Percentiles rank a stretch among this genome's conserved stretches.
These are phyloP conservation scores for Cryphonectria japonica DNA, from an alignment of 2,329 filamentous ascomycete genomes.

Conservation along the genomic window DNA sequence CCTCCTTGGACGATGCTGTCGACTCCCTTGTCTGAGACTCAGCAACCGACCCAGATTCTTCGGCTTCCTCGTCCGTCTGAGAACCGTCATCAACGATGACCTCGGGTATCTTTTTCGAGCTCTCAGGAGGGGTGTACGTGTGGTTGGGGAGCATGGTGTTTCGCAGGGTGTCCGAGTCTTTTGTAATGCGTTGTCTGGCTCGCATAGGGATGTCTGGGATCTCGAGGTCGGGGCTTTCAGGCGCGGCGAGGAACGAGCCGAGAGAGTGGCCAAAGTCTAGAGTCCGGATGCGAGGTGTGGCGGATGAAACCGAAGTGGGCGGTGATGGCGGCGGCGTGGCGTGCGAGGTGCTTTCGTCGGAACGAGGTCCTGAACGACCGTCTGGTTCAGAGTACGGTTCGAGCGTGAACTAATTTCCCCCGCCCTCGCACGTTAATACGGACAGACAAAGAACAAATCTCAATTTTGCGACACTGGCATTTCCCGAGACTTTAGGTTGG, in stretches of 20 bases:
- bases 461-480: neutral
- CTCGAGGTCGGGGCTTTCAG: slow-evolving; percentile 30
- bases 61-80: slow-evolving; percentile 14
- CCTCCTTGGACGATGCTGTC: slow-evolving; percentile 21
- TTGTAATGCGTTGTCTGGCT: slow-evolving; percentile 29
- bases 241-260: slow-evolving; percentile 27
- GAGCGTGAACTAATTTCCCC: slow-evolving; percentile 23
- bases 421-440: slow-evolving; percentile 16
- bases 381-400: slow-evolving; percentile 27
- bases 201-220: slow-evolving; percentile 31
- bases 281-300: slow-evolving; percentile 35
- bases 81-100: slow-evolving; percentile 19
- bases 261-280: slow-evolving; percentile 33
- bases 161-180: slow-evolving; percentile 34
- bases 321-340: slow-evolving; percentile 30
- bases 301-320: slow-evolving; percentile 28
- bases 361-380: slow-evolving; percentile 21
- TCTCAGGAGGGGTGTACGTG: slow-evolving; percentile 32
- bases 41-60: slow-evolving; percentile 20
- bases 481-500: slow-evolving; percentile 20
- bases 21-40: slow-evolving; percentile 15
- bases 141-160: slow-evolving; percentile 38
- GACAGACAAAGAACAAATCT: slow-evolving; percentile 18
- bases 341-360: slow-evolving; percentile 26
- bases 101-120: slow-evolving; percentile 27